Conservation (phyloP, 768 basidiomycete genomes). For the Boletellus ananas region DNA sequence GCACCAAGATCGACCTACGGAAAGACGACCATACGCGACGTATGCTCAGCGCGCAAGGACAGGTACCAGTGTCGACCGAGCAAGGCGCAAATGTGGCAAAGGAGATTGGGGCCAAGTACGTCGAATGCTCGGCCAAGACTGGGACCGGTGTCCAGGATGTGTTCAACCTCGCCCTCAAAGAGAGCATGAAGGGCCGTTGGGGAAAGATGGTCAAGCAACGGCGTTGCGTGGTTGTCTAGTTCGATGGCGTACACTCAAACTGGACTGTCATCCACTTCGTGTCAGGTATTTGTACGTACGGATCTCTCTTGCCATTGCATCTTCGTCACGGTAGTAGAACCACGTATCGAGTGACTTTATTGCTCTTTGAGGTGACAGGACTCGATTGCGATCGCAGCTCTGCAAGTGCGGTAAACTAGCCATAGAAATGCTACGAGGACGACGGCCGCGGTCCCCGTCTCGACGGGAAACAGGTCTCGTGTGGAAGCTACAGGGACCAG, state of each 20-base stretch:
- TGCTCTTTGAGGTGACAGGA: conserved; percentile 24
- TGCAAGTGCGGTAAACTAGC: conserved; percentile 27
- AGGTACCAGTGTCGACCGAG: conserved; percentile 72
- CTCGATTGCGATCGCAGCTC: conserved; percentile 19
- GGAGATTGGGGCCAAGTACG: conserved; percentile 91
- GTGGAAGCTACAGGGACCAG: conserved; percentile 35
- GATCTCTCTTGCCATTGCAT: conserved; percentile 26
- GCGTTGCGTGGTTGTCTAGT: conserved; percentile 61
- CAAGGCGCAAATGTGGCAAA: conserved; percentile 84
- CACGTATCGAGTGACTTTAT: conserved; percentile 10
- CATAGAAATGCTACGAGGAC: conserved; percentile 34
- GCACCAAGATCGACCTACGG: conserved; percentile 90
- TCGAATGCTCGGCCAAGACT: conserved; percentile 94
- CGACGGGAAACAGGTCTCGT: conserved; percentile 31
- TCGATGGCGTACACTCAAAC: conserved; percentile 7
- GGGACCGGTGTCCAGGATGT: conserved; percentile 89
- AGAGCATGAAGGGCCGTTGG: conserved; percentile 82
- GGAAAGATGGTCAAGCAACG: conserved; percentile 65
- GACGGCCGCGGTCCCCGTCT: conserved; percentile 33
- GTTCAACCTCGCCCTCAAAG: conserved; percentile 82
- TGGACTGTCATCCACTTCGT: conserved; percentile 10
- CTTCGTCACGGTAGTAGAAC: conserved; percentile 9
- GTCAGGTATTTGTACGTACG: conserved; percentile 30
- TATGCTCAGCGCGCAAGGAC: conserved; percentile 88
- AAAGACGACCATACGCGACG: conserved; percentile 80